Evolutionary conservation across 2,329 filamentous ascomycete genomes (phyloP).

Genomic region (Colletotrichum salicis): DNA sequence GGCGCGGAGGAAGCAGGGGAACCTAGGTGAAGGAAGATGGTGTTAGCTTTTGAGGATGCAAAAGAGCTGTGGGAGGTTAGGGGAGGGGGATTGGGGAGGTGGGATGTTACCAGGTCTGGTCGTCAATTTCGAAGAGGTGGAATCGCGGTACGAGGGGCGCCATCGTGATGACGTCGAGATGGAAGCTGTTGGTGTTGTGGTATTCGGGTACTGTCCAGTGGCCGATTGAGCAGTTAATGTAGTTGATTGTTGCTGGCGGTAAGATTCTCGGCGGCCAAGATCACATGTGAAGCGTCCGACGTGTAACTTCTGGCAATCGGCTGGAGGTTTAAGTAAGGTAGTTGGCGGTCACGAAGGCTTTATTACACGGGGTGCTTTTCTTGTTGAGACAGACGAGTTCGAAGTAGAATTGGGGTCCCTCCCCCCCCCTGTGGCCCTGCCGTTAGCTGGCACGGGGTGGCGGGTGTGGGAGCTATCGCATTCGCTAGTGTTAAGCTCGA

Average conservation of each 20-base stretch:
- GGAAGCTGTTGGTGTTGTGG: not conserved
- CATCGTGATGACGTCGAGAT: conserved; percentile 46
- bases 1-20: conserved; percentile 71
- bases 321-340: not conserved
- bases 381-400: conserved; percentile 4
- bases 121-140: conserved; percentile 75
- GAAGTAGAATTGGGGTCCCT: not conserved
- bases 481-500: not conserved
- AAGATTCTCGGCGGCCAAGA: not conserved
- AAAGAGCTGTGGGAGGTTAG: too few species aligned
- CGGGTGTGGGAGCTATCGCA: conserved; percentile 9
- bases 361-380: not conserved
- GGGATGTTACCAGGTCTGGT: conserved; percentile 69
- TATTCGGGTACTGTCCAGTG: not conserved
- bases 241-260: not conserved
- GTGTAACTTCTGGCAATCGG: not conserved
- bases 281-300: conserved; percentile 13
- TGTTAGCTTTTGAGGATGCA: not conserved
- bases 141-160: conserved; percentile 65
- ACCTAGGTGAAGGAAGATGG: conserved; percentile 56
- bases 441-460: conserved; percentile 3
- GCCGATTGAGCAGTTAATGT: not conserved
- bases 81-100: conserved; percentile 10
- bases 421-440: not conserved
- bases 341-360: not conserved